Evolutionary conservation across 768 basidiomycete genomes (phyloP), one percentile per base, ranked within the genome.

Genomic region (Pisolithus microcarpus): DNA sequence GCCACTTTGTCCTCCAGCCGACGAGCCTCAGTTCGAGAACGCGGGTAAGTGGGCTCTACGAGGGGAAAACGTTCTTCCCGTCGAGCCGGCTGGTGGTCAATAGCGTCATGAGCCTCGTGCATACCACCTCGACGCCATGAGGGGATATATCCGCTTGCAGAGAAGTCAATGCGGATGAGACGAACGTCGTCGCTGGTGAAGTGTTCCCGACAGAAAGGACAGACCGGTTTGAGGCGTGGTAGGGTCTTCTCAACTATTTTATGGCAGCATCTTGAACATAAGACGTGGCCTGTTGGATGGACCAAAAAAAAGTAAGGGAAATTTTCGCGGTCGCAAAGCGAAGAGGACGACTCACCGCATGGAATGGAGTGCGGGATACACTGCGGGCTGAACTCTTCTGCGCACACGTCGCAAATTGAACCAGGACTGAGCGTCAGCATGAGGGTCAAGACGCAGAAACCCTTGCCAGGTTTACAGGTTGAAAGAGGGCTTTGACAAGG

Each of bases 401-500:
- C 87, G 75, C 87, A 90, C 64, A 90, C 87, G 77, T 90, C 87
- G 82, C 87, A 90, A 68, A 82, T 76, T 67, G 84, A 88, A 70
- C 85, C 85, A 69, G 85, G 80, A 73, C 73, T 77, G 64, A 90
- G 84, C 67, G 87, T 85, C 73, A 90, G 80, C 87, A 90, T 90
- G 65, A 64, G 61, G 63, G 64, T 65, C 66, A 67, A 69, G 66
- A 63, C 69, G 63, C 62, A 62, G 56, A 66, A 59, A 65, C 67
- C 67, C 67, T 67, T 65, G 65, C 60, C 65, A 67, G 61, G 67
- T 68, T 65, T 63, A 67, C 63, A 66, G 60, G 61, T 63, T 46
- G 45, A 68, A 62, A 58, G 57, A 70, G 70, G 65, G 58, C 55
- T 67, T 59, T 66, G 74, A 70, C 66, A 64, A 71, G 71, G 70